These are phyloP conservation scores for Trametes elegans DNA, from an alignment of 768 basidiomycete genomes.

Conservation along the genomic window DNA sequence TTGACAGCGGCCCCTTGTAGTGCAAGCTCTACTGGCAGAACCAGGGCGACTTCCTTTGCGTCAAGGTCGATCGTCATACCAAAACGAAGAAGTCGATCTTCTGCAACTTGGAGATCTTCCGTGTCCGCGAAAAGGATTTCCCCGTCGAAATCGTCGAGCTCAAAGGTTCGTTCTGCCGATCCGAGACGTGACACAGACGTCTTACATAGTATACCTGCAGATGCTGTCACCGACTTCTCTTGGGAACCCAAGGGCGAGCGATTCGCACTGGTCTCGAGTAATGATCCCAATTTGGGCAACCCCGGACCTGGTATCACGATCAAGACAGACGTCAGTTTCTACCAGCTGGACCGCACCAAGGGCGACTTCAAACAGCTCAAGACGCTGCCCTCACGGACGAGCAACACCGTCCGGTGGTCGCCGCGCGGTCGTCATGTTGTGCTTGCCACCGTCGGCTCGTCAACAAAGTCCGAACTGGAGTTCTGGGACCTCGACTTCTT, in stretches of 20 bases:
- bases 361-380: constrained; percentile 92
- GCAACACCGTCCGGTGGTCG: constrained; percentile 95
- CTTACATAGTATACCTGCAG: constrained; percentile 39
- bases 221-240: constrained; percentile 92
- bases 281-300: constrained; percentile 90
- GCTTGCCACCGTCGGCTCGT: constrained; percentile 92
- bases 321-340: constrained; percentile 96
- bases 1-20: constrained; percentile 39
- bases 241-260: constrained; percentile 99
- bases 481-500: constrained; percentile 99
- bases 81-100: constrained; percentile 99
- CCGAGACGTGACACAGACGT: background rate
- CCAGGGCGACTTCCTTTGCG: constrained; percentile 96
- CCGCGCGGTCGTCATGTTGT: constrained; percentile 95
- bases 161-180: constrained; percentile 63
- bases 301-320: constrained; percentile 89
- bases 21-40: constrained; percentile 99
- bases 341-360: constrained; percentile 88
- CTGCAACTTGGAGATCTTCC: constrained; percentile 97
- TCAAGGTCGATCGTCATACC: constrained; percentile 97
- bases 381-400: constrained; percentile 76
- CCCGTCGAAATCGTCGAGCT: constrained; percentile 97
- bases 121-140: constrained; percentile 94
- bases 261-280: constrained; percentile 93
- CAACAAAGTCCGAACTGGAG: constrained; percentile 94